Evolutionary conservation across 2,329 filamentous ascomycete genomes (phyloP).

Genomic region (Cladosporium colombiae): DNA sequence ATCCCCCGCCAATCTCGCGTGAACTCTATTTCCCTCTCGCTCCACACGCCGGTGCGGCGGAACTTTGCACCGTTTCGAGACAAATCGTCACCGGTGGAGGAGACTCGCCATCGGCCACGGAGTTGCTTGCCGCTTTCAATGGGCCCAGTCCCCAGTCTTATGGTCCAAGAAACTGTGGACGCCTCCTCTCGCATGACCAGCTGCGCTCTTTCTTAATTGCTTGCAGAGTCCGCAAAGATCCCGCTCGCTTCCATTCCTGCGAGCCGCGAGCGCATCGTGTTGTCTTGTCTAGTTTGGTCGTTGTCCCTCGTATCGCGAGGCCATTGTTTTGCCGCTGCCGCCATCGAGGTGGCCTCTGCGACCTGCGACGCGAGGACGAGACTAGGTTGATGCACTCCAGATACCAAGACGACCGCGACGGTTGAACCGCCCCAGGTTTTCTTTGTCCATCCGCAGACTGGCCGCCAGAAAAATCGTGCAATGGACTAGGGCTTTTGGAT

Average conservation of each 20-base stretch:
- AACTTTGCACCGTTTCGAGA: slow-evolving; percentile 10
- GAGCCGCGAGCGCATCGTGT: neutral
- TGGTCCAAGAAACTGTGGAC: neutral
- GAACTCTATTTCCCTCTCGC: slow-evolving; percentile 1
- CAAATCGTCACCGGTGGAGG: too few species aligned
- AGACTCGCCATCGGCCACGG: too few species aligned
- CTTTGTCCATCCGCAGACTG: neutral
- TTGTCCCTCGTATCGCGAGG: neutral
- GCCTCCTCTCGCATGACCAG: neutral
- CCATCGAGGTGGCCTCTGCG: neutral
- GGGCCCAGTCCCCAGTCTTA: neutral
- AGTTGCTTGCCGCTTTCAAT: slow-evolving; percentile 11
- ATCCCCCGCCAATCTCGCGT: slow-evolving; percentile 8
- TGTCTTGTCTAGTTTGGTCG: too few species aligned
- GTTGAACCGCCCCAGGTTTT: neutral
- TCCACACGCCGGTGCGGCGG: neutral
- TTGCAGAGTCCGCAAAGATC: slow-evolving; percentile 1
- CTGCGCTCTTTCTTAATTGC: neutral
- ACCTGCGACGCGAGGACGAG: neutral
- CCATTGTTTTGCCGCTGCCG: neutral
- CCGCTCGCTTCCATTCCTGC: slow-evolving; percentile 5
- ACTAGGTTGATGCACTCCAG: neutral
- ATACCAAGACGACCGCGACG: slow-evolving; percentile 3
- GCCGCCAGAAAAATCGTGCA: neutral
- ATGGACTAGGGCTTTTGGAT: neutral